Conservation (phyloP, 345 rosid genomes). For the Melaleuca alternifolia region DNA sequence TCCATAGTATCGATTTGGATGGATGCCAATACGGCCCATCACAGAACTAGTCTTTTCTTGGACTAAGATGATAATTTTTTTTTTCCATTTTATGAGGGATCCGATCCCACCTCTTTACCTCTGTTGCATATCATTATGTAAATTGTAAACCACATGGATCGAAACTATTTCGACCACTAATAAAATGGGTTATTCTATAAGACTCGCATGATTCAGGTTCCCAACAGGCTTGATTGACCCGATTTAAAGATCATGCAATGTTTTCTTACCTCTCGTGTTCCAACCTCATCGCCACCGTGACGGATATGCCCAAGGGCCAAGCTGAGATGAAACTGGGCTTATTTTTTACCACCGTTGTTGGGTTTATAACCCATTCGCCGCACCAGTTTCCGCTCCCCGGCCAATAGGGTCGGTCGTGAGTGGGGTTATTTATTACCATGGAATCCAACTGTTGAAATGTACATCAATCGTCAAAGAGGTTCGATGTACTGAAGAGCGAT, state of each 20-base stretch:
- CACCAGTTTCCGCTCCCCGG: neutral
- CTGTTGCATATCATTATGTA: neutral
- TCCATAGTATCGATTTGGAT: neutral
- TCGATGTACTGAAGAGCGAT: too few species aligned
- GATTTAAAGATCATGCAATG: neutral
- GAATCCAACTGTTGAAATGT: neutral
- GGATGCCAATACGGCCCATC: neutral
- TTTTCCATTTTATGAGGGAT: neutral
- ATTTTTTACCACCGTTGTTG: neutral
- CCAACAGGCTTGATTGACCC: neutral
- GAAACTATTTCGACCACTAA: neutral
- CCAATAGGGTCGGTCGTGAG: neutral
- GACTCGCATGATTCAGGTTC: neutral
- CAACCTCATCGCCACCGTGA: neutral
- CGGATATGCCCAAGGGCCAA: neutral
- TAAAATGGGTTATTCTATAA: neutral
- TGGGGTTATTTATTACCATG: neutral
- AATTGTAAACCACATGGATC: neutral
- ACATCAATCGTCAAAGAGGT: neutral
- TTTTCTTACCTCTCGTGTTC: neutral
- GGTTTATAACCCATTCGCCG: neutral
- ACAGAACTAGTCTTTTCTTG: neutral
- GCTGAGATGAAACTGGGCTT: neutral
- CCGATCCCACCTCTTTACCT: neutral
- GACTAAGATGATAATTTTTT: neutral